Percentiles rank a stretch among this genome's conserved stretches.
phyloP scores from a whole-genome alignment of 768 basidiomycete species.

The Harrya chromipes region DNA sequence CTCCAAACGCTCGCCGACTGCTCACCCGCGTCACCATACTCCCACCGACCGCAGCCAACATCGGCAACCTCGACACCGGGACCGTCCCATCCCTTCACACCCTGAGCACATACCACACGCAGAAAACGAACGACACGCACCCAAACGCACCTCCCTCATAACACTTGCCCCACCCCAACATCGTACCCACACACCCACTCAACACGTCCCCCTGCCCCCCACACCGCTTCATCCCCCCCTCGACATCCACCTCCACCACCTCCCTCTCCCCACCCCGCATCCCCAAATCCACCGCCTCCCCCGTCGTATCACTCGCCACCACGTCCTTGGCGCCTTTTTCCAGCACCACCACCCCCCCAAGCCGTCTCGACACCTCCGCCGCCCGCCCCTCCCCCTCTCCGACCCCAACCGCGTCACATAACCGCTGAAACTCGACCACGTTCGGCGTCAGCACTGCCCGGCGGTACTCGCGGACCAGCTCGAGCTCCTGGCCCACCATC shows the following conservation, averaged over 20 bases:
- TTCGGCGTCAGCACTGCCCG: conserved; percentile 92
- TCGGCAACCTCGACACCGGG: conserved; percentile 64
- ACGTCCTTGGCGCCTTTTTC: conserved; percentile 86
- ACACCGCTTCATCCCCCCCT: conserved; percentile 87
- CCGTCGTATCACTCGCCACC: conserved; percentile 73
- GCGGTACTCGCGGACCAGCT: conserved; percentile 78
- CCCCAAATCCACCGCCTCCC: conserved; percentile 43
- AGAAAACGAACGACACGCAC: conserved; percentile 40
- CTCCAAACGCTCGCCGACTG: conserved; percentile 71
- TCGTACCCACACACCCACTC: conserved; percentile 81
- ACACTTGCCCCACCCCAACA: conserved; percentile 94
- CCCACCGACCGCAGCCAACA: conserved; percentile 82
- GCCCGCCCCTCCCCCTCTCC: conserved; percentile 58
- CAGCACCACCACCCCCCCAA: conserved; percentile 88
- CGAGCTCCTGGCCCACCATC: conserved; percentile 72
- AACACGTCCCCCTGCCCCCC: conserved; percentile 97
- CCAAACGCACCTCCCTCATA: conserved; percentile 84
- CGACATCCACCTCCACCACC: conserved; percentile 59
- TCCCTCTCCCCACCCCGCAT: conserved; percentile 46
- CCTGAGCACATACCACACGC: background rate
- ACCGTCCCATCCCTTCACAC: conserved; percentile 48
- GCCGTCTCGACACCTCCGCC: conserved; percentile 60
- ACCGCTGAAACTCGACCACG: conserved; percentile 84
- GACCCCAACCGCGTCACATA: conserved; percentile 72
- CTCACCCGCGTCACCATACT: conserved; percentile 87